Percentiles rank a stretch among this genome's conserved stretches.
Evolutionary conservation across 2,329 filamentous ascomycete genomes (phyloP).

Genomic region (Pochonia chlamydosporia): DNA sequence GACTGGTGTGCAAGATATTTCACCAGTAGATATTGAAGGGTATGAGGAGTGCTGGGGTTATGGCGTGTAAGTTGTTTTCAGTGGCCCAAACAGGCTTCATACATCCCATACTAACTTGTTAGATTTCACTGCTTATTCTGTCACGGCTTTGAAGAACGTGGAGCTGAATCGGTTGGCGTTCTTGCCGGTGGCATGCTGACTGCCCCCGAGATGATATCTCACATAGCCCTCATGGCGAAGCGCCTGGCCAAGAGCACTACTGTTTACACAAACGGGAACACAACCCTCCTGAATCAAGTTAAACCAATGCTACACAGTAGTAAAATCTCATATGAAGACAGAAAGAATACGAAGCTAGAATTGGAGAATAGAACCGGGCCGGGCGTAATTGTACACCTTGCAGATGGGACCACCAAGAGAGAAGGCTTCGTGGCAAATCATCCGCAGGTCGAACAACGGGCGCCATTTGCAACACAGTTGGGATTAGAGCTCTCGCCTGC

Average conservation of each 20-base stretch:
- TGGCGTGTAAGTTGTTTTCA: conserved; percentile 37
- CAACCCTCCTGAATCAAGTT: conserved; percentile 23
- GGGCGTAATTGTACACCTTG: conserved; percentile 30
- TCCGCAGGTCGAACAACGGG: conserved; percentile 31
- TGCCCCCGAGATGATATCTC: conserved; percentile 24
- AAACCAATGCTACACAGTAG: conserved; percentile 21
- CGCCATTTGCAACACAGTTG: conserved; percentile 36
- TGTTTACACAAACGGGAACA: conserved; percentile 45
- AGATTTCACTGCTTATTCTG: conserved; percentile 52
- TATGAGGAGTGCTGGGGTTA: conserved; percentile 50
- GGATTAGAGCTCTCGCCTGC: conserved; percentile 32
- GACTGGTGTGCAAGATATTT: conserved; percentile 44
- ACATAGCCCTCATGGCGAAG: conserved; percentile 37
- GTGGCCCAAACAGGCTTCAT: no score
- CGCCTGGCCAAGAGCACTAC: conserved; percentile 39
- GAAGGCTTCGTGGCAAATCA: conserved; percentile 36
- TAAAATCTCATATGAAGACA: conserved; percentile 31
- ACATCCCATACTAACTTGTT: no score
- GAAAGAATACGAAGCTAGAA: conserved; percentile 22
- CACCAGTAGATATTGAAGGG: conserved; percentile 42
- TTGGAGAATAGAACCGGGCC: conserved; percentile 19
- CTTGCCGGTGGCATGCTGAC: conserved; percentile 34
- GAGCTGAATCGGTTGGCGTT: conserved; percentile 37
- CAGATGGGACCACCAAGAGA: conserved; percentile 28
- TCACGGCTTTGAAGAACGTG: conserved; percentile 53